phyloP scores from a whole-genome alignment of 768 basidiomycete genomes.

The Saitozyma podzolica region DNA sequence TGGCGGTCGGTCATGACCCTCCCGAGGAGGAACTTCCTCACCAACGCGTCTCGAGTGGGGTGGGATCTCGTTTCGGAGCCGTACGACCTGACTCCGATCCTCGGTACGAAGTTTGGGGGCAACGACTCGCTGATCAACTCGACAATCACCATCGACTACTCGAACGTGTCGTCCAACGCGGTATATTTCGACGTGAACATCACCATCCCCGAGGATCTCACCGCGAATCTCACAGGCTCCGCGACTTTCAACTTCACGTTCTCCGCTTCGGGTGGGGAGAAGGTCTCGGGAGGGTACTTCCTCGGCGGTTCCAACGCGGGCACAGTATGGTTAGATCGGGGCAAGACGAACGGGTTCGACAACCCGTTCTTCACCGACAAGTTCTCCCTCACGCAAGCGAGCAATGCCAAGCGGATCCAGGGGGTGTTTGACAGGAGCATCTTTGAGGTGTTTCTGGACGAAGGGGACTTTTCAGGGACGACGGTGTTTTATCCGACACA shows the following conservation, averaged over 20 bases:
- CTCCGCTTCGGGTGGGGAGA: conserved; percentile 19
- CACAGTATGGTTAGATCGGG: conserved; percentile 21
- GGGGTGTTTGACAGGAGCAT: conserved; percentile 25
- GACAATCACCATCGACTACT: conserved; percentile 19
- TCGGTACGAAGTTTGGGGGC: conserved; percentile 1
- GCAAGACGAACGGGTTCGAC: conserved; percentile 36
- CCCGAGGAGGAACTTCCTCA: conserved; percentile 29
- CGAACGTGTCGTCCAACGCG: conserved; percentile 20
- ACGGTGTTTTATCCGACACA: conserved; percentile 20
- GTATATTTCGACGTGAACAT: conserved; percentile 37
- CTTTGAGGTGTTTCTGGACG: conserved; percentile 32
- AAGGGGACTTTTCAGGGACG: conserved; percentile 23
- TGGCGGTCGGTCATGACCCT: conserved; percentile 41
- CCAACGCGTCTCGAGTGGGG: conserved; percentile 17
- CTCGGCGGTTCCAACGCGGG: conserved; percentile 20
- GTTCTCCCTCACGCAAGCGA: conserved; percentile 32
- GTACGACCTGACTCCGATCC: conserved; percentile 23
- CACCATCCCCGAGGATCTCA: conserved; percentile 17
- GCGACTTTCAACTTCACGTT: conserved; percentile 28
- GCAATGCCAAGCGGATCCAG: conserved; percentile 59
- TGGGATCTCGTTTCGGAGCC: conserved; percentile 27
- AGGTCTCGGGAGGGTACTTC: conserved; percentile 23
- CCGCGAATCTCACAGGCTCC: conserved; percentile 3
- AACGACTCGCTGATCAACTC: conserved; percentile 18
- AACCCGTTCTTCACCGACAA: conserved; percentile 31